phyloP scores from a whole-genome alignment of 176 grass and related monocot genomes.

The Triticum monococcum region DNA sequence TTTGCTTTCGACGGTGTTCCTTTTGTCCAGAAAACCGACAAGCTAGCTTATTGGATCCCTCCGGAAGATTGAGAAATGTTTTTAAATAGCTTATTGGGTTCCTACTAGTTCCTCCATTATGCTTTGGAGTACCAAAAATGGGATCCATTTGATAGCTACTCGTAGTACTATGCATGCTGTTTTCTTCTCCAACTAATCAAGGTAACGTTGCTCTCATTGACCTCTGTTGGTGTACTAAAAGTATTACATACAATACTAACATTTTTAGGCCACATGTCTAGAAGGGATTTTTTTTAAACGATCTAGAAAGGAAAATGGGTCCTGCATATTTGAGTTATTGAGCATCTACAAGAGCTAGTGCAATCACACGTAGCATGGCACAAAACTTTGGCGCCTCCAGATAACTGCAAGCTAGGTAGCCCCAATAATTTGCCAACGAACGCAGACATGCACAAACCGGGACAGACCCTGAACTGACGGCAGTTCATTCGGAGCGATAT shows the following conservation, averaged over 20 bases:
- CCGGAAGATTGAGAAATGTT: too few species aligned
- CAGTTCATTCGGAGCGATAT: neutral
- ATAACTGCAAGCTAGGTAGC: neutral
- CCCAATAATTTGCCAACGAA: neutral
- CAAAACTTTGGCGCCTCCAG: neutral
- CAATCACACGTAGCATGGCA: neutral
- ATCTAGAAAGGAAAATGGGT: too few species aligned
- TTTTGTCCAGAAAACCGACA: conserved; percentile 3
- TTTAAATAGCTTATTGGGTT: too few species aligned
- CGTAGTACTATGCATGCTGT: too few species aligned
- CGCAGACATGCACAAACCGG: conserved; percentile 8
- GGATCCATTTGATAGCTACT: neutral
- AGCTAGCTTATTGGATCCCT: neutral
- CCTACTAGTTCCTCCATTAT: neutral
- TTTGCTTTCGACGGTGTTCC: too few species aligned
- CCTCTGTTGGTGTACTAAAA: too few species aligned
- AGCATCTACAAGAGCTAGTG: neutral
- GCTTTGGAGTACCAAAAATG: neutral
- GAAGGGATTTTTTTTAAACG: too few species aligned
- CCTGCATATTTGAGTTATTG: too few species aligned
- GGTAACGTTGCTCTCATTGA: too few species aligned
- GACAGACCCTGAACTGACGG: neutral
- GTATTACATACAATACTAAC: too few species aligned
- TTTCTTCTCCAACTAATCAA: too few species aligned
- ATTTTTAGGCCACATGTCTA: too few species aligned